Base-by-base conservation (phyloP, 768 basidiomycete species). In the Mycena maculata region DNA sequence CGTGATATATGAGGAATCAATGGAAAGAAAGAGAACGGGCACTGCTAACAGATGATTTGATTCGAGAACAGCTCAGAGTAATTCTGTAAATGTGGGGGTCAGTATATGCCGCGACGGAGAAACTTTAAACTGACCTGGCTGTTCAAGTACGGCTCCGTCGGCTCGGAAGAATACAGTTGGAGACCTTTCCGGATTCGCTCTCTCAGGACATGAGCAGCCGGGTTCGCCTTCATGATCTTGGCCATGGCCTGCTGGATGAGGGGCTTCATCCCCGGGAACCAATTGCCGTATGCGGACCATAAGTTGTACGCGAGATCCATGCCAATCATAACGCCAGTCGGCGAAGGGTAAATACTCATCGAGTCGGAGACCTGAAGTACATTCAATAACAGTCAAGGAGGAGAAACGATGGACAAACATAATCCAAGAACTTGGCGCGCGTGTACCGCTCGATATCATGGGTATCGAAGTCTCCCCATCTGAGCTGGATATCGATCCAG, bases 191-290 rank as follows among this genome's bases (percentile, higher is more conserved):
- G 90, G 73, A 99, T 98, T 81, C 98, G 98, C 82, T 99, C 98
- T 60, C 98, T 93, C 62, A 99, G 83, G 44, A 99, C 98, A 76
- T 99, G 98, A 59, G 92, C 91, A 16, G 98, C 98, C 27, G 98
- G 98, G 75, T 99, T 99, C 57, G 98, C 98, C 81, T 99, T 99
- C 95, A 99, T 97, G 78, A 99, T 93, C 86, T 99, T 99, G 15
- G 93, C 95, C 96, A 99, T 98, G 7, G 97, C 98, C 80, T 98
- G 96, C 78, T 98, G 97, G 64, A 99, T 91, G 67, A 99, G 86
- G 6, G 96, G 96, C 81, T 99, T 99, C 87, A 98, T 88, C 49
- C 98, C 97, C 16, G 98, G 98, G 92, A 98, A 98, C 95, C 94
- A 99, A 77, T 97, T 97, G 67, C 98, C 98, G 73, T 97, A 99